These are phyloP conservation scores for Trametes meyenii DNA, from an alignment of 768 basidiomycete genomes.

Conservation along the genomic window DNA sequence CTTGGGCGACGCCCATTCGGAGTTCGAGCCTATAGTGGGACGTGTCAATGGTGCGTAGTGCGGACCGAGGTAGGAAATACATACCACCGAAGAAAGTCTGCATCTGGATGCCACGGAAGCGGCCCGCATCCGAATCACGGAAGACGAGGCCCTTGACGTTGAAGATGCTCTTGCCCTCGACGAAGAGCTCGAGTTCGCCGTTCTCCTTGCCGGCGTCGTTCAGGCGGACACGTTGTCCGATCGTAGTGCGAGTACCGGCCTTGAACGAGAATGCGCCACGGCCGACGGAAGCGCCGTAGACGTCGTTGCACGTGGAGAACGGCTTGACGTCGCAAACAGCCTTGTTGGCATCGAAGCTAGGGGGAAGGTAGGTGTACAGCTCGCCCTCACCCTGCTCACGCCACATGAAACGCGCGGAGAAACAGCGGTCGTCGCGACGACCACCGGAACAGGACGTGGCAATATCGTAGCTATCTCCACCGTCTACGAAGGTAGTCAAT, in stretches of 20 bases:
- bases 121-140: slow-evolving; percentile 48
- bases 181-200: slow-evolving; percentile 71
- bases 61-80: slow-evolving; percentile 17
- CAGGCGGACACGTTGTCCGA: slow-evolving; percentile 70
- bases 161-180: slow-evolving; percentile 66
- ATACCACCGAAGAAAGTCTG: slow-evolving; percentile 81
- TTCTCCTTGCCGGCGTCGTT: slow-evolving; percentile 73
- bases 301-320: slow-evolving; percentile 56
- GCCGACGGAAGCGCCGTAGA: slow-evolving; percentile 68
- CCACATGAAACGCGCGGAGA: slow-evolving; percentile 78
- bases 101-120: slow-evolving; percentile 68
- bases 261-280: slow-evolving; percentile 69
- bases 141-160: slow-evolving; percentile 58
- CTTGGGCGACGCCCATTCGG: slow-evolving; percentile 59
- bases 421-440: slow-evolving; percentile 59
- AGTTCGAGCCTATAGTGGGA: slow-evolving; percentile 42
- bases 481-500: slow-evolving; percentile 40
- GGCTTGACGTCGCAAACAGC: slow-evolving; percentile 52
- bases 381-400: slow-evolving; percentile 47
- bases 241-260: slow-evolving; percentile 67
- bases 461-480: slow-evolving; percentile 52
- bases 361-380: slow-evolving; percentile 50
- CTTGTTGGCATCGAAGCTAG: slow-evolving; percentile 50
- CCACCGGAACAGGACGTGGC: slow-evolving; percentile 73
- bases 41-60: slow-evolving; percentile 15